phyloP scores from a whole-genome alignment of 148 eudicot genomes.

The Heliamphora exappendiculata region DNA sequence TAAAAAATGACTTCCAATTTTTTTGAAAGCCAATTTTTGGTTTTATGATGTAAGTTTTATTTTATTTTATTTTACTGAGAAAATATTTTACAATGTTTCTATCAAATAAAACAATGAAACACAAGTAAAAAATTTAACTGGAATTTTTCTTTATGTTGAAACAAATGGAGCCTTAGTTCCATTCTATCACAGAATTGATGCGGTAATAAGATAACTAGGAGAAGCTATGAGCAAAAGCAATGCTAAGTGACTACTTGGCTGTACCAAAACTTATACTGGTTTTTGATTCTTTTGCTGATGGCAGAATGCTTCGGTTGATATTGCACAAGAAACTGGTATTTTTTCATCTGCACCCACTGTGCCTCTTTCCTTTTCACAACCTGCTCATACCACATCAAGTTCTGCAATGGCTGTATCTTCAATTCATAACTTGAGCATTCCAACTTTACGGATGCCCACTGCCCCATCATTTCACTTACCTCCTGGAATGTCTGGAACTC shows the following conservation, averaged over 20 bases:
- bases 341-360: conserved; percentile 25
- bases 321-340: conserved; percentile 24
- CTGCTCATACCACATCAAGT: conserved; percentile 29
- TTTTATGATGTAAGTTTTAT: too few relatives aligned
- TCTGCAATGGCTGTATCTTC: conserved; percentile 27
- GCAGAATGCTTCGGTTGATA: conserved; percentile 29
- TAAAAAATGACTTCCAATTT: too few relatives aligned
- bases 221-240: neutral
- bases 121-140: too few relatives aligned
- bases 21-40: too few relatives aligned
- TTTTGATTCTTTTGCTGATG: conserved; percentile 7
- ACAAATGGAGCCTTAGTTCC: too few relatives aligned
- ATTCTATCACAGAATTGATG: neutral
- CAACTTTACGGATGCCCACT: conserved; percentile 25
- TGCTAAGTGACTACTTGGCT: neutral
- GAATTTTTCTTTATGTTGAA: too few relatives aligned
- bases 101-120: too few relatives aligned
- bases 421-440: conserved; percentile 21
- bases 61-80: too few relatives aligned
- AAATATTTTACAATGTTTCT: too few relatives aligned
- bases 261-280: neutral
- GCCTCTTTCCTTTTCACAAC: conserved; percentile 27
- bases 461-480: conserved; percentile 38
- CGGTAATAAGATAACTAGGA: neutral
- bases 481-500: conserved; percentile 30